phyloP scores from a whole-genome alignment of 1,284 basidiomycete species.

The Fistulina hepatica region DNA sequence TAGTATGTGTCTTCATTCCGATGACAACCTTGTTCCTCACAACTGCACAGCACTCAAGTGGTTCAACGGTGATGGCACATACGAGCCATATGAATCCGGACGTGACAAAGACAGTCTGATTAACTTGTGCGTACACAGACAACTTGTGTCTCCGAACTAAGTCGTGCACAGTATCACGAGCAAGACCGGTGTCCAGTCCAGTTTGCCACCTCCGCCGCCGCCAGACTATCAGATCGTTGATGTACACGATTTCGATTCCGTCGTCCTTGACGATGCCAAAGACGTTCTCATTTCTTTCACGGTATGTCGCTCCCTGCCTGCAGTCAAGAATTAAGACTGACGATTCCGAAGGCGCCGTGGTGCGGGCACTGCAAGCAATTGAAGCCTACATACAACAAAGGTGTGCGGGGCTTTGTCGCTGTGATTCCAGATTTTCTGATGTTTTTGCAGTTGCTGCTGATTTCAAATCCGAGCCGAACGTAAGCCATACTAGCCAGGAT shows the following conservation, averaged over 20 bases:
- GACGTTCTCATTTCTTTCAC: constrained; percentile 89
- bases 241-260: constrained; percentile 60
- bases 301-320: constrained; percentile 27
- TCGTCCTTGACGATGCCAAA: constrained; percentile 66
- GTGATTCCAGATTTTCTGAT: constrained; percentile 1
- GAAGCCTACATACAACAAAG: constrained; percentile 81
- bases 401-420: constrained; percentile 15
- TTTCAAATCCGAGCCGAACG: constrained; percentile 70
- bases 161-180: constrained; percentile 47
- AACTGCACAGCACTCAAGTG: constrained; percentile 72
- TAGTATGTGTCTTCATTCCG: constrained; percentile 41
- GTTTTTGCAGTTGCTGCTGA: constrained; percentile 48
- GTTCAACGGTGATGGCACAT: constrained; percentile 65
- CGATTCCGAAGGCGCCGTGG: constrained; percentile 55
- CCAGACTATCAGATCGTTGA: constrained; percentile 65
- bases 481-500: constrained; percentile 26
- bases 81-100: constrained; percentile 65
- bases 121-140: constrained; percentile 47
- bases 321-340: background rate
- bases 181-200: constrained; percentile 75
- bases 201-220: constrained; percentile 75
- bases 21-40: constrained; percentile 2
- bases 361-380: constrained; percentile 83
- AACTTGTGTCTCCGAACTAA: constrained; percentile 1
- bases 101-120: constrained; percentile 76